Evolutionary conservation across 208 protist species (phyloP).

Genomic region (Strigomonas oncopelti): DNA sequence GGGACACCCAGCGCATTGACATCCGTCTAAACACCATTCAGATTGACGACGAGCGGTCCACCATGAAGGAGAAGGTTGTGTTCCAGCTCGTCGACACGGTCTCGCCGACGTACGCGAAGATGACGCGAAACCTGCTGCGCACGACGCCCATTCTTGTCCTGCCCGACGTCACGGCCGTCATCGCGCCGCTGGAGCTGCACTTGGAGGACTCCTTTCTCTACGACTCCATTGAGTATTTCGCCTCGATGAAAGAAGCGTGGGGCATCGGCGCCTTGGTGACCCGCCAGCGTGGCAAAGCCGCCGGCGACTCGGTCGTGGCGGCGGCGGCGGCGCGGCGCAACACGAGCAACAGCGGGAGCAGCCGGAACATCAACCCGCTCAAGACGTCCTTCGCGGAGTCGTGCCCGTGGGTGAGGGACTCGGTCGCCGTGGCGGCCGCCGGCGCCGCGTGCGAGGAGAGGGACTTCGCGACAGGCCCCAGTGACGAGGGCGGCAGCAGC

Average conservation of each 20-base stretch:
- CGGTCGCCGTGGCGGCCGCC: not conserved
- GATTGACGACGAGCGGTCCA: slow-evolving; percentile 62
- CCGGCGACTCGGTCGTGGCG: not conserved
- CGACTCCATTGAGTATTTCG: slow-evolving; percentile 35
- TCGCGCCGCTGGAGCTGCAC: slow-evolving; percentile 61
- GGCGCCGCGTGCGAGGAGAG: not conserved
- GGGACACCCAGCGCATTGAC: slow-evolving; percentile 51
- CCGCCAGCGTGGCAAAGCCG: not conserved
- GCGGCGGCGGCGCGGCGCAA: not conserved
- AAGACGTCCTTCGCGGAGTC: not conserved
- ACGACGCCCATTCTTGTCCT: slow-evolving; percentile 59
- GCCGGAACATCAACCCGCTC: not conserved
- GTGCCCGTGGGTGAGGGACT: slow-evolving; percentile 8
- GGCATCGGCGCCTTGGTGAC: not conserved
- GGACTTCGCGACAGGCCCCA: not conserved
- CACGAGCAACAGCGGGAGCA: not conserved
- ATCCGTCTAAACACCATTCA: slow-evolving; percentile 44
- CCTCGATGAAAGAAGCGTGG: slow-evolving; percentile 31
- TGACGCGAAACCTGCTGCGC: slow-evolving; percentile 50
- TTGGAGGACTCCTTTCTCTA: slow-evolving; percentile 72
- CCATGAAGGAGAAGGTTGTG: slow-evolving; percentile 62
- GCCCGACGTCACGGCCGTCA: slow-evolving; percentile 26
- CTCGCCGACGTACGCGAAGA: slow-evolving; percentile 22
- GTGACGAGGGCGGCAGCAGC: not conserved
- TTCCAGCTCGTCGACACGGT: slow-evolving; percentile 50